A percentile compares a stretch with the other conserved stretches of the same genome.
Conservation (phyloP, 176 grass and related monocot genomes). For the Hordeum marinum region DNA sequence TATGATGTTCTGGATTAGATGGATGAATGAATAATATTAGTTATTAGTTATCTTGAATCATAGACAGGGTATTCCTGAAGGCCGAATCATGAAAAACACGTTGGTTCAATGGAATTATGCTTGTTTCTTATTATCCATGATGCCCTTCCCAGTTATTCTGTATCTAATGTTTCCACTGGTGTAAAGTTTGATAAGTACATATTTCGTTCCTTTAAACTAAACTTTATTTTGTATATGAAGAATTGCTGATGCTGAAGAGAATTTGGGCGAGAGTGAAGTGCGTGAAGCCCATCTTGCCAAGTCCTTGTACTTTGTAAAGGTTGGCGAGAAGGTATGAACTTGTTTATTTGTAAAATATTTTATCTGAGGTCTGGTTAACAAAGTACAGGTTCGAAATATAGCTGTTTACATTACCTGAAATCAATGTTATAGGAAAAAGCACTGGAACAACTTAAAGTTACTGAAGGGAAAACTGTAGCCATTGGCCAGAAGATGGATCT, state of each 20-base stretch:
- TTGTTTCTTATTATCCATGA: not conserved
- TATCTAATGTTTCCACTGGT: not conserved
- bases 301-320: conserved; percentile 74
- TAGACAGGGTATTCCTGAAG: not conserved
- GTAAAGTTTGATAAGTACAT: not conserved
- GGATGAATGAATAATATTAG: not conserved
- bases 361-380: not conserved
- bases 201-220: conserved; percentile 5
- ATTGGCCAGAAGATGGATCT: conserved; percentile 98
- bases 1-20: not conserved
- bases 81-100: not conserved
- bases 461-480: conserved; percentile 87
- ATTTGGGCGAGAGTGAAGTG: conserved; percentile 95
- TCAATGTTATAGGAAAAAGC: conserved; percentile 55
- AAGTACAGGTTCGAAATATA: not conserved
- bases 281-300: conserved; percentile 93
- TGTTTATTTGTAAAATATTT: not conserved
- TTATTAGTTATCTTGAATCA: not conserved
- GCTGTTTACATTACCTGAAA: not conserved
- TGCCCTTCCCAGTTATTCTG: not conserved
- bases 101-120: not conserved
- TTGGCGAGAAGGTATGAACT: conserved; percentile 70
- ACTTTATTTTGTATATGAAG: conserved; percentile 28
- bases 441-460: conserved; percentile 63
- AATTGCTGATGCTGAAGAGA: conserved; percentile 96